These are phyloP conservation scores for Fonsecaea monophora DNA, from an alignment of 2,329 filamentous ascomycete genomes.

Conservation along the genomic window DNA sequence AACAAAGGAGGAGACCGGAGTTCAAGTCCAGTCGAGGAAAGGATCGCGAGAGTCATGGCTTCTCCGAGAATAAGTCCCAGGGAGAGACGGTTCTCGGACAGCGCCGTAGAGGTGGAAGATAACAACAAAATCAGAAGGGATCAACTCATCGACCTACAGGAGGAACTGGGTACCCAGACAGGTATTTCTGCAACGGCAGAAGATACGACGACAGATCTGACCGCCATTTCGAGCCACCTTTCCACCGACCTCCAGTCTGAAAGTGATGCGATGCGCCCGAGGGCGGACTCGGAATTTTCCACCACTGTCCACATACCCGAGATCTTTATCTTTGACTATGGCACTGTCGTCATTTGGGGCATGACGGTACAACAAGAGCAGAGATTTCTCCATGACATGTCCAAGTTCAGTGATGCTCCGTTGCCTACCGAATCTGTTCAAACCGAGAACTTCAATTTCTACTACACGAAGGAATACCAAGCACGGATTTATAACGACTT, in stretches of 20 bases:
- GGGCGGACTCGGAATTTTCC: constrained; percentile 69
- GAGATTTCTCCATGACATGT: constrained; percentile 88
- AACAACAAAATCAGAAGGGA: constrained; percentile 63
- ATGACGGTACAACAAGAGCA: constrained; percentile 92
- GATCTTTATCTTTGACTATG: constrained; percentile 95
- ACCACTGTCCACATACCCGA: constrained; percentile 90
- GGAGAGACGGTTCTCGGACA: constrained; percentile 60
- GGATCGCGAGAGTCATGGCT: constrained; percentile 32
- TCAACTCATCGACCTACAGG: constrained; percentile 68
- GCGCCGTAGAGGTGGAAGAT: constrained; percentile 71
- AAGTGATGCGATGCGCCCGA: constrained; percentile 49
- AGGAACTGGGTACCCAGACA: constrained; percentile 46
- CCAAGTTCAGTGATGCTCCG: constrained; percentile 93
- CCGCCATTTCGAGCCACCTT: constrained; percentile 29
- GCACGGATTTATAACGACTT: constrained; percentile 99
- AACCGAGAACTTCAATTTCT: constrained; percentile 98
- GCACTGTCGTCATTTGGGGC: constrained; percentile 97
- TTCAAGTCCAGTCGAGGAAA: constrained; percentile 37
- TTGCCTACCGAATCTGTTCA: constrained; percentile 87
- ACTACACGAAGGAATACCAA: constrained; percentile 97
- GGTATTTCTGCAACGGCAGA: constrained; percentile 29
- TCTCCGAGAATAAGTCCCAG: constrained; percentile 34
- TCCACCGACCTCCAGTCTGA: constrained; percentile 28
- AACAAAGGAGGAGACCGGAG: constrained; percentile 40
- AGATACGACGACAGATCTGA: constrained; percentile 33